Evolutionary conservation across 2,329 filamentous ascomycete species (phyloP), one percentile per base, ranked within the genome.

Genomic region (Penicillium sp.): DNA sequence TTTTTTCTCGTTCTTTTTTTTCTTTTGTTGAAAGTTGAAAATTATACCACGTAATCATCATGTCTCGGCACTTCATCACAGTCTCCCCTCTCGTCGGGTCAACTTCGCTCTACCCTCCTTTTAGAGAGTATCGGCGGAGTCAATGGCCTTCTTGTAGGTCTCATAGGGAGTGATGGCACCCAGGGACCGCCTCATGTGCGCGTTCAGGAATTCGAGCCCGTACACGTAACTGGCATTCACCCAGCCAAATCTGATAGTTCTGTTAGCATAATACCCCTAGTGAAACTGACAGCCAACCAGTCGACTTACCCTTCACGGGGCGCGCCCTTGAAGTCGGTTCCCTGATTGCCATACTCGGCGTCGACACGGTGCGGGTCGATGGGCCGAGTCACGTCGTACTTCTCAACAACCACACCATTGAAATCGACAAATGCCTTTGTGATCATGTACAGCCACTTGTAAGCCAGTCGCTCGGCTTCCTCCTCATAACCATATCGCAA

Each of bases 361-460:
- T 94, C 89, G 9, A 97, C 93, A 53, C 87, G 85, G 71, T 97
- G 93, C 34, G 93, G 90, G 62, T 95, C 90, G 48, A 90, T 83
- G 4, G 86, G 84, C 48, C 88, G 77, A 18, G 91, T 97, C 51
- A 98, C 93, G 70, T 98, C 88, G 73, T 98, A 98, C 74, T 98
- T 98, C 72, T 98, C 93, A 5, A 97, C 93, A 1, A 98, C 91
- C 7, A 96, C 90, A 35, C 93, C 93, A 65, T 97, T 97, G 76
- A 91, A 97, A 68, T 98, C 91, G 51, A 96, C 90, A 73, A 97
- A 97, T 0, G 93, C 90, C 72, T 95, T 96, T 49, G 89, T 96
- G 62, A 96, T 90, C 91, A 97, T 97, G 68, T 90, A 95, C 45
- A 96, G 74, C 93, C 93, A 98, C 70, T 93, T 90, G 72, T 98